Evolutionary conservation across 2,329 filamentous ascomycete species (phyloP).

Genomic region (Eutypella sp.): DNA sequence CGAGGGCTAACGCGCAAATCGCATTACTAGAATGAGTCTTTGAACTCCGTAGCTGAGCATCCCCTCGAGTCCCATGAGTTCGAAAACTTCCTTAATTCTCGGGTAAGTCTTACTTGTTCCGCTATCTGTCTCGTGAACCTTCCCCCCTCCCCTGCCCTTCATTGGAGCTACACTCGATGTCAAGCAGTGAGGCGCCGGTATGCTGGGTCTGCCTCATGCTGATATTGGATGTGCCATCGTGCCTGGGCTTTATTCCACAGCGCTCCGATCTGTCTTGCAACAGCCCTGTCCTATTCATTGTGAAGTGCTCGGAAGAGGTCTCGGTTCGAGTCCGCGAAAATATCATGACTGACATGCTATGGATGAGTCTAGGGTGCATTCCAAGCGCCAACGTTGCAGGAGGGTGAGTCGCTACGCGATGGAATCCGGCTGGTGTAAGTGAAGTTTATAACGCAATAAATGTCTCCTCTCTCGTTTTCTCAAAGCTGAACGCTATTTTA

Average conservation of each 20-base stretch:
- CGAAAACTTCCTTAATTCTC: not conserved
- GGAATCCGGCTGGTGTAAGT: conserved; percentile 53
- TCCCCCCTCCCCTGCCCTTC: not conserved
- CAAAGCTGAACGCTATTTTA: conserved; percentile 8
- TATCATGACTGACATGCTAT: not conserved
- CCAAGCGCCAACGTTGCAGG: conserved; percentile 37
- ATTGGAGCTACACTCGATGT: not conserved
- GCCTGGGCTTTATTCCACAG: too few relatives aligned
- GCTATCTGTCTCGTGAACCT: not conserved
- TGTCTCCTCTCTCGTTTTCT: not conserved
- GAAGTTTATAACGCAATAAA: conserved; percentile 1
- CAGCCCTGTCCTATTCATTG: not conserved
- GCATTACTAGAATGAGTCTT: not conserved
- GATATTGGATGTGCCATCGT: too few relatives aligned
- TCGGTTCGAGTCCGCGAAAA: not conserved
- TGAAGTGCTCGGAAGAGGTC: not conserved
- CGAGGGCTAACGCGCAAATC: not conserved
- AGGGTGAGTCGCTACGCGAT: conserved; percentile 41
- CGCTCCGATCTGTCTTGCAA: too few relatives aligned
- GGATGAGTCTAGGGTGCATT: conserved; percentile 44
- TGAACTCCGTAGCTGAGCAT: not conserved
- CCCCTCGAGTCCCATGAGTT: not conserved
- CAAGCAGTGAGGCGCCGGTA: not conserved
- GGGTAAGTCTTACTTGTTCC: not conserved
- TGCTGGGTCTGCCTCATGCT: too few relatives aligned